Evolutionary conservation across 2,329 filamentous ascomycete genomes (phyloP), one percentile per base, ranked within the genome.

Genomic region (Sphaerulina musiva): DNA sequence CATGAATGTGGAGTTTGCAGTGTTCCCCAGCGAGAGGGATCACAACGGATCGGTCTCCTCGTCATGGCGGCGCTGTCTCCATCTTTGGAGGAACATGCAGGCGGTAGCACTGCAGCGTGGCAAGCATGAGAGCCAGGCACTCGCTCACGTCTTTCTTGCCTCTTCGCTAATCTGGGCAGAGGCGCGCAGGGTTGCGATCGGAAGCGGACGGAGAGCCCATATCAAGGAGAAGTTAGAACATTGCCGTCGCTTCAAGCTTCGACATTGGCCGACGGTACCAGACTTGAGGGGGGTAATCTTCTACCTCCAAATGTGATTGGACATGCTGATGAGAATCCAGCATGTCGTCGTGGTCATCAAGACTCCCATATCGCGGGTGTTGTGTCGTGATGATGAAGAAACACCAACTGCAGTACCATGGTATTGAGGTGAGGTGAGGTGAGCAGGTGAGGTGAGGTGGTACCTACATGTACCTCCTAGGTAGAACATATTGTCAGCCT

Each of bases 251-350:
- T 31, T 23, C 17, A 45, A 45, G 41, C 48, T 46, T n/a, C 29
- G 23, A 43, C 36, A 45, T 17, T 42, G 41, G 41, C 29, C 32
- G 29, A 10, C 48, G 23, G 41, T 51, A 51, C 48, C 48, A 40
- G 40, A 40, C 20, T 51, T 44, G 17, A 20, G 41, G 45, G 41
- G 31, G 39, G 41, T 51, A 14, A 51, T 51, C 26, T 29, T 45
- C 31, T 32, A 26, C 41, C 9, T 23, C 31, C 38, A 39, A 9
- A 6, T 9, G 29, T 36, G 40, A 51, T 45, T 51, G 39, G 48
- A n/a, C 14, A 31, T 17, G 20, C 34, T 36, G 26, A 6, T 26
- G 34, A 36, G 34, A 4, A 36, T 10, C 4, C 6, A 44, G 14
- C 14, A 23, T 23, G 20, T 26, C 26, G 20, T 44, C 5, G 41